Conservation (phyloP, 192 early-diverging fungal genomes). For the Funneliformis mosseae region DNA sequence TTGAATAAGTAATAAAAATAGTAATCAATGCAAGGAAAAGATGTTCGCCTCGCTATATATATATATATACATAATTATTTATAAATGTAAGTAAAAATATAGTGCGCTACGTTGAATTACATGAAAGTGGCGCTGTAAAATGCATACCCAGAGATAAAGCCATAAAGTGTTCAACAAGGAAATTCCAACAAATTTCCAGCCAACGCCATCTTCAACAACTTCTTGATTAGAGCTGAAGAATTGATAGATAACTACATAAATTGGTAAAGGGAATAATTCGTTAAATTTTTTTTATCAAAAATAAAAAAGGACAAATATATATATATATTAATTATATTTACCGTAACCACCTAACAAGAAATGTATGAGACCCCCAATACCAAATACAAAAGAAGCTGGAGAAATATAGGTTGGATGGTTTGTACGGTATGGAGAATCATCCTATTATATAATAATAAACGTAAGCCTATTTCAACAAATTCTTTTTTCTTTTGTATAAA, state of each 20-base stretch:
- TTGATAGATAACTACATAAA: conserved; percentile 54
- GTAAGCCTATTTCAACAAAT: background rate
- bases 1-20: conserved; percentile 59
- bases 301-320: background rate
- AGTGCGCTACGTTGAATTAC: too few relatives aligned
- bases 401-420: conserved; percentile 64
- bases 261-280: background rate
- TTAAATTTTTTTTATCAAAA: background rate
- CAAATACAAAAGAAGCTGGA: conserved; percentile 63
- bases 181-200: conserved; percentile 66
- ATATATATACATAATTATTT: background rate
- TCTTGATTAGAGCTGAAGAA: conserved; percentile 56
- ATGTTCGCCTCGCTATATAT: conserved; percentile 39
- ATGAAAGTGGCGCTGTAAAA: background rate
- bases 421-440: conserved; percentile 39
- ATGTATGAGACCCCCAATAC: conserved; percentile 66
- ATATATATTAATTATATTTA: background rate
- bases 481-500: too few relatives aligned
- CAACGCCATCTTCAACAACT: conserved; percentile 57
- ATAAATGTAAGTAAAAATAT: background rate
- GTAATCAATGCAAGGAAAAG: conserved; percentile 54
- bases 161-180: conserved; percentile 60
- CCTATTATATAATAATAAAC: background rate
- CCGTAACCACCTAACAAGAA: conserved; percentile 61
- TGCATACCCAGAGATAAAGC: conserved; percentile 63